These are phyloP conservation scores for Crithidia bombi DNA, from an alignment of 208 protist species.

Conservation along the genomic window DNA sequence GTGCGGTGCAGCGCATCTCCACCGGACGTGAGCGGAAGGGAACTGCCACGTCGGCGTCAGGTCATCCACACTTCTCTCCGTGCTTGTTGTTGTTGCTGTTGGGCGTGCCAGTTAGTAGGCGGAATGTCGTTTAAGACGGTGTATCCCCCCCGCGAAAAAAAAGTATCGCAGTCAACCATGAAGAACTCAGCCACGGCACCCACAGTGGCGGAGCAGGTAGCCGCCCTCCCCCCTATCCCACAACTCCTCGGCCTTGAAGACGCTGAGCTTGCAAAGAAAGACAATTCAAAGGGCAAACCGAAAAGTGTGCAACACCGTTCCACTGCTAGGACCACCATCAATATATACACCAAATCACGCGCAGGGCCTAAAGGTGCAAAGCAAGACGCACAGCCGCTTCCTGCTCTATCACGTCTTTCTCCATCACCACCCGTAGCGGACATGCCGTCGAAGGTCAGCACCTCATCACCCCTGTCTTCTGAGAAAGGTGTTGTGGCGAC, in stretches of 20 bases:
- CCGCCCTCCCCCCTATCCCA: slow-evolving; percentile 36
- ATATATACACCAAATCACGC: background rate
- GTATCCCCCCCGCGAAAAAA: too few relatives aligned
- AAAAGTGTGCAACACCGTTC: too few relatives aligned
- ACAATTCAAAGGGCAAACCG: background rate
- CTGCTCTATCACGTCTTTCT: too few relatives aligned
- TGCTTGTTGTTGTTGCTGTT: too few relatives aligned
- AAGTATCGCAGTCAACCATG: background rate
- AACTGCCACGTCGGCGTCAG: too few relatives aligned
- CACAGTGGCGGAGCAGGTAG: slow-evolving; percentile 52
- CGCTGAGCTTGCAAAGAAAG: background rate
- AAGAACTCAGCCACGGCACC: background rate
- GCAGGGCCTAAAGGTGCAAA: background rate
- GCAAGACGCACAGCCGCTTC: background rate
- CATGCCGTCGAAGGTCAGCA: background rate
- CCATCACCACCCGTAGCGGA: background rate
- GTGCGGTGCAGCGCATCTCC: too few relatives aligned
- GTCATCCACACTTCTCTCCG: too few relatives aligned
- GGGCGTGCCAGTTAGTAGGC: too few relatives aligned
- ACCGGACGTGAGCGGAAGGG: too few relatives aligned
- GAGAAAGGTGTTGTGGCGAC: background rate
- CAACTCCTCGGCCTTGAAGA: slow-evolving; percentile 31
- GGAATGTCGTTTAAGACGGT: too few relatives aligned
- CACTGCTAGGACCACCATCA: background rate
- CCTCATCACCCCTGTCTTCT: background rate